Conservation (phyloP, 2,329 filamentous ascomycete species). For the Intubia oerlemansii region DNA sequence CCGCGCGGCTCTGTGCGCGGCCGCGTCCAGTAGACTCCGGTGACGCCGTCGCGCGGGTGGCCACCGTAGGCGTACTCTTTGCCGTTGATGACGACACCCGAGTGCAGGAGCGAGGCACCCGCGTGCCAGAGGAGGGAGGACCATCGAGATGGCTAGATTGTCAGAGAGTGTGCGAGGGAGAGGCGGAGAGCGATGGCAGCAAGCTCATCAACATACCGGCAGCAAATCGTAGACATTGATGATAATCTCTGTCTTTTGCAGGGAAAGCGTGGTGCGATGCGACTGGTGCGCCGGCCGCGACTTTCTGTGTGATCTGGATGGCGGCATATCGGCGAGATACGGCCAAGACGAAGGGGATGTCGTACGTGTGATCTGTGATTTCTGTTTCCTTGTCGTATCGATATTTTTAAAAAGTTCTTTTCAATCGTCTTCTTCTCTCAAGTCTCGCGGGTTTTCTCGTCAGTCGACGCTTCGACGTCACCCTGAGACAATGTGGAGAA, state of each 20-base stretch:
- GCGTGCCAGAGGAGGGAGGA: conserved; percentile 61
- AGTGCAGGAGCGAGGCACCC: conserved; percentile 59
- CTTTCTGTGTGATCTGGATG: too few species aligned
- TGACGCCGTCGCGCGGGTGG: conserved; percentile 47
- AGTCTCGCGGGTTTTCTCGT: too few species aligned
- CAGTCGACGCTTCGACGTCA: too few species aligned
- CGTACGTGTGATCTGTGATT: too few species aligned
- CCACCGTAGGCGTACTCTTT: conserved; percentile 74
- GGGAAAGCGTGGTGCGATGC: conserved; percentile 44
- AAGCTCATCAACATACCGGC: conserved; percentile 25
- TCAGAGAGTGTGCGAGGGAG: conserved; percentile 2
- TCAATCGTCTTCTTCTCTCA: too few species aligned
- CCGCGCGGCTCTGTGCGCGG: conserved; percentile 54
- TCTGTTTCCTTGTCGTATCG: too few species aligned
- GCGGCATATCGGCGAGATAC: too few species aligned
- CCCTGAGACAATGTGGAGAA: too few species aligned
- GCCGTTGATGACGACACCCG: conserved; percentile 61
- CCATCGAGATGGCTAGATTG: conserved; percentile 42
- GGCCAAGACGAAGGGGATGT: too few species aligned
- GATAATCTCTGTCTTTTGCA: conserved; percentile 50
- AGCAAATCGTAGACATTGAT: conserved; percentile 66
- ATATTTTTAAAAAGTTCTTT: too few species aligned
- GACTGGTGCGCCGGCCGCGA: conserved; percentile 15
- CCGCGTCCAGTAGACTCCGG: conserved; percentile 67
- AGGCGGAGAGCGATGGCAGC: conserved; percentile 7